Conservation (phyloP, 2,329 filamentous ascomycete species). For the Arthrobotrys sinensis region DNA sequence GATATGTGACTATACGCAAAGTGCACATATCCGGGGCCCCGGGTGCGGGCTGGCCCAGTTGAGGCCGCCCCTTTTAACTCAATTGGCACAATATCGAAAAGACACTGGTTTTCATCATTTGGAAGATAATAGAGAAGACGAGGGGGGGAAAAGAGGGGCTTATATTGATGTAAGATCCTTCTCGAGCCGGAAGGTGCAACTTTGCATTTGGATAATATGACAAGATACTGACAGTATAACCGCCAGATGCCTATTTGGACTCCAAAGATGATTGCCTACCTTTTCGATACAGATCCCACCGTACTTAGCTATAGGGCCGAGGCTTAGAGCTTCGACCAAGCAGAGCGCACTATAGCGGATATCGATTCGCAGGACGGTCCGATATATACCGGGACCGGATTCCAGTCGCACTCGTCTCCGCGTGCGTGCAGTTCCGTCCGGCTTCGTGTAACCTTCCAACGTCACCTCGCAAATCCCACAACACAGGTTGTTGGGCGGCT, state of each 20-base stretch:
- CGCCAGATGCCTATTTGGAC: conserved; percentile 15
- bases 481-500: conserved; percentile 22
- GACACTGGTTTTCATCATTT: conserved; percentile 7
- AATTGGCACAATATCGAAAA: conserved; percentile 18
- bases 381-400: conserved; percentile 6
- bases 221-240: not conserved
- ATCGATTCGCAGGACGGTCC: conserved; percentile 12
- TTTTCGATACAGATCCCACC: conserved; percentile 30
- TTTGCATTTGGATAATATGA: not conserved
- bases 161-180: conserved; percentile 3
- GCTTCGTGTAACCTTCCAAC: conserved; percentile 43
- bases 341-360: not conserved
- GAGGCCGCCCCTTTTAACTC: not conserved
- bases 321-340: not conserved
- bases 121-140: not conserved
- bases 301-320: conserved; percentile 1
- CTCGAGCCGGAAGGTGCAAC: not conserved
- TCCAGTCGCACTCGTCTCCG: conserved; percentile 25
- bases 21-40: not conserved
- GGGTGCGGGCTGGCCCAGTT: conserved; percentile 33
- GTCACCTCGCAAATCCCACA: conserved; percentile 29
- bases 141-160: not conserved
- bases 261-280: conserved; percentile 20
- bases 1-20: conserved; percentile 36
- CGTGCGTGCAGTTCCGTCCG: conserved; percentile 20